Evolutionary conservation across 1,284 basidiomycete genomes (phyloP).

Genomic region (Ustilago tritici): DNA sequence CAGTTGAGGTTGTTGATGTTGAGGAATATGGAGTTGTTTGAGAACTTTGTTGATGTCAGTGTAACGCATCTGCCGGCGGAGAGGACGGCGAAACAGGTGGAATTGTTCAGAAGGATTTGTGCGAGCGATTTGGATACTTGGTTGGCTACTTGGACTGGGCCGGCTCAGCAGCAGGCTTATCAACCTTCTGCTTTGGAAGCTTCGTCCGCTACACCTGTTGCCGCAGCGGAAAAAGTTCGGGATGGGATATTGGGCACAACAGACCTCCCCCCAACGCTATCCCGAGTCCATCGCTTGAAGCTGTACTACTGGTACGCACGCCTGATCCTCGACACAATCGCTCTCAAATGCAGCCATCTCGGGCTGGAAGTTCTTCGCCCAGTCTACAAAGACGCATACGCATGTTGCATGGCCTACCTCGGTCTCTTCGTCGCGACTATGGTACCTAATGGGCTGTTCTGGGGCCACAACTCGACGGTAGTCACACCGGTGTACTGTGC

Average conservation of each 20-base stretch:
- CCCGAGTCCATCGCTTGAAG: constrained; percentile 32
- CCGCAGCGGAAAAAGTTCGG: not conserved
- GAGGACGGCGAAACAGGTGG: constrained; percentile 42
- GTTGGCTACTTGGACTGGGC: constrained; percentile 50
- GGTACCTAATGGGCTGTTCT: constrained; percentile 46
- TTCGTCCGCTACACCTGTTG: not conserved
- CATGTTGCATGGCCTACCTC: constrained; percentile 53
- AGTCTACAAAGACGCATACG: constrained; percentile 56
- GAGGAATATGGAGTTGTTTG: constrained; percentile 49
- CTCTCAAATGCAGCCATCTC: constrained; percentile 48
- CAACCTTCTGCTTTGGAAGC: not conserved
- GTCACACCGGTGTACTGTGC: constrained; percentile 56
- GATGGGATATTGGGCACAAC: not conserved
- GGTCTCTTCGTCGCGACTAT: constrained; percentile 53
- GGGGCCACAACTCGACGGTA: constrained; percentile 51
- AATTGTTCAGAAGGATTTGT: constrained; percentile 46
- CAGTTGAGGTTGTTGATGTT: constrained; percentile 45
- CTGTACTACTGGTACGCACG: constrained; percentile 56
- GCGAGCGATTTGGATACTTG: constrained; percentile 46
- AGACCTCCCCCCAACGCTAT: constrained; percentile 29
- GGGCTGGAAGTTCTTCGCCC: constrained; percentile 34
- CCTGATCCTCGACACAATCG: constrained; percentile 47
- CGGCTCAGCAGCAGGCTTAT: constrained; percentile 15
- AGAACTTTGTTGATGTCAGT: constrained; percentile 40
- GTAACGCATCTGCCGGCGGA: constrained; percentile 14